Conservation (phyloP, 495 filamentous ascomycete genomes). For the Amphirosellinia nigrospora region DNA sequence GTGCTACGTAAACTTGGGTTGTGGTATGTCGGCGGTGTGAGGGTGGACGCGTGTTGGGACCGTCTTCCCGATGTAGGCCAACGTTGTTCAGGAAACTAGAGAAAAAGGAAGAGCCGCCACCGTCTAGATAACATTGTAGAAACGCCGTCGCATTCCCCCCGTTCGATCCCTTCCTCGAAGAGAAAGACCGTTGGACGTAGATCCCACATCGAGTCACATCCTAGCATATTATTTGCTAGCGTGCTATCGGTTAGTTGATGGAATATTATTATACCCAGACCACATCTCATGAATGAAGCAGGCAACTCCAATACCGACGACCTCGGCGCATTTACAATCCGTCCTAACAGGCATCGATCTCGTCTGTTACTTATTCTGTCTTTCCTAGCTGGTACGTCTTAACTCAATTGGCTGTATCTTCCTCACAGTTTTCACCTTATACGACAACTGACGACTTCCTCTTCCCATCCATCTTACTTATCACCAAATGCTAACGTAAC, state of each 20-base stretch:
- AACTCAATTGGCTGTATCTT: slow-evolving; percentile 11
- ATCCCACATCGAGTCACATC: neutral
- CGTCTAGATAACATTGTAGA: neutral
- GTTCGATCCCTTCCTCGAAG: slow-evolving; percentile 1
- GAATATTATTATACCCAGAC: neutral
- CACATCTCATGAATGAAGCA: slow-evolving; percentile 10
- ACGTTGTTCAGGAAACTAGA: neutral
- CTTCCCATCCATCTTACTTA: neutral
- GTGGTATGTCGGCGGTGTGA: slow-evolving; percentile 14
- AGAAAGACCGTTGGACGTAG: slow-evolving; percentile 2
- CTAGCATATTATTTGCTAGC: neutral
- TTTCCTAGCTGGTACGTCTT: neutral
- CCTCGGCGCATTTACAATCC: neutral
- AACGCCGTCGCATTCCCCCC: neutral
- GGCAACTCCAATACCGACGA: slow-evolving; percentile 2
- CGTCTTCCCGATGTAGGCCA: slow-evolving; percentile 21
- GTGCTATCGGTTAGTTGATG: neutral
- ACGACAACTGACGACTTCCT: neutral
- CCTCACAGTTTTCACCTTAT: neutral
- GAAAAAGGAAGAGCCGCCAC: slow-evolving; percentile 20
- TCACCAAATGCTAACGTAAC: slow-evolving; percentile 26
- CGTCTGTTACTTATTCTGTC: neutral
- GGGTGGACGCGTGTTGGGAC: slow-evolving; percentile 23
- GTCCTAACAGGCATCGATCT: neutral
- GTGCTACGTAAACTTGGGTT: slow-evolving; percentile 23